Conservation (phyloP, 2,329 filamentous ascomycete species). For the Paecilomyces variotii region DNA sequence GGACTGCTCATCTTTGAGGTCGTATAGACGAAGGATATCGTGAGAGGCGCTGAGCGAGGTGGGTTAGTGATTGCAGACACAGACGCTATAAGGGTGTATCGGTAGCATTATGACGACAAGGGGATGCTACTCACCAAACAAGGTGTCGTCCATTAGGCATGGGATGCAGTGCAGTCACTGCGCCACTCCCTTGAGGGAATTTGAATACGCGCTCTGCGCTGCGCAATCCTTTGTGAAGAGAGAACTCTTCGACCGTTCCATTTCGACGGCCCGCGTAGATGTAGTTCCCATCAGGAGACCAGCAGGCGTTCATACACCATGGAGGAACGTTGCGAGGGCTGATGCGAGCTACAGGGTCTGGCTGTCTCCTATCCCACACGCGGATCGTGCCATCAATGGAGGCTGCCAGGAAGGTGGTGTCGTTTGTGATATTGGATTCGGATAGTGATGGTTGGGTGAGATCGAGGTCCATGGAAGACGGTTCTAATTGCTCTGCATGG, state of each 20-base stretch:
- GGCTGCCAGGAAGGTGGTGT: slow-evolving; percentile 79
- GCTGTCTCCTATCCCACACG: slow-evolving; percentile 52
- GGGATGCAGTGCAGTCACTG: slow-evolving; percentile 76
- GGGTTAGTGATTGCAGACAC: slow-evolving; percentile 1
- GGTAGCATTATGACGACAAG: background rate
- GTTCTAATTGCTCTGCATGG: slow-evolving; percentile 34
- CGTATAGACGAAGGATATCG: slow-evolving; percentile 89
- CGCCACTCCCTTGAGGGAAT: slow-evolving; percentile 81
- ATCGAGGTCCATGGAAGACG: slow-evolving; percentile 16
- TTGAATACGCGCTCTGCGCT: slow-evolving; percentile 71
- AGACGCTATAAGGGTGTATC: slow-evolving; percentile 3
- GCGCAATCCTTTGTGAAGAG: slow-evolving; percentile 70
- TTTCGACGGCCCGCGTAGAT: slow-evolving; percentile 91
- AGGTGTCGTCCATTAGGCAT: slow-evolving; percentile 93
- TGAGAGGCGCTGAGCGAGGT: slow-evolving; percentile 64
- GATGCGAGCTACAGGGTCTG: slow-evolving; percentile 71
- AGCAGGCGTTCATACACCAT: slow-evolving; percentile 97
- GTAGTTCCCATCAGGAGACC: slow-evolving; percentile 90
- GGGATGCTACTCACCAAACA: slow-evolving; percentile 55
- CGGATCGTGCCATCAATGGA: slow-evolving; percentile 43
- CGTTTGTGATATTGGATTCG: slow-evolving; percentile 45
- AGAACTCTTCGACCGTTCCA: slow-evolving; percentile 89
- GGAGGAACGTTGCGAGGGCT: slow-evolving; percentile 69
- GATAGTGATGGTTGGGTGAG: slow-evolving; percentile 18
- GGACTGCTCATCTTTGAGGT: slow-evolving; percentile 60